Evolutionary conservation across 1,284 basidiomycete species (phyloP), one percentile per base, ranked within the genome.

Genomic region (Microbotryum scabiosae): DNA sequence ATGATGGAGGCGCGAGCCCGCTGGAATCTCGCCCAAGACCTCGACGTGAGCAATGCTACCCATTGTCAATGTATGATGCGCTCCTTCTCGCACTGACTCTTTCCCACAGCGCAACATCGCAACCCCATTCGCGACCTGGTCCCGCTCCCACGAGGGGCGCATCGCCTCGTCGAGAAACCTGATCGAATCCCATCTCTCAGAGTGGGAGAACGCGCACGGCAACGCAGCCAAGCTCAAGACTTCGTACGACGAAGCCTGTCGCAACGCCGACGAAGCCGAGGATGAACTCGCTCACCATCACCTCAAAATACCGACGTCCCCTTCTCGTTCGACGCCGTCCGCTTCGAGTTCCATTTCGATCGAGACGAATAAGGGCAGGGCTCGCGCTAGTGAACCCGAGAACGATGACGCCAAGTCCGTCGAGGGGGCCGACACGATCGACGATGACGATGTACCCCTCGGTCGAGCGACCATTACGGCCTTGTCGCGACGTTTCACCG

Each of bases 81-180:
- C 36, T 41, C 25, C 36, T 47, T 9, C 36, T 21, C 20, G 41
- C n/a, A 12, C 25, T 16, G 1, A 49, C 10, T n/a, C 14, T 14
- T 2, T 48, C n/a, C 9, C 23, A 6, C 21, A 63, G 57, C 51
- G 56, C 30, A 57, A 60, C 10, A 66, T 68, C 25, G 54, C 63
- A n/a, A 21, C 23, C 7, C 67, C 67, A 2, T 68, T 68, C 54
- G 48, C 56, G 25, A 21, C 56, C 26, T 68, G 67, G 67, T 60
- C 60, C n/a, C 21, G 48, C 23, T 53, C 67, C 10, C 67, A 68
- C 54, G 44, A 61, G 20, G 18, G 45, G 8, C 56, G 67, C 26
- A 44, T 68, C 54, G 14, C 26, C 20, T 30, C 56, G 4, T 60
- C 59, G 12, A 51, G 51, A 21, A 14, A 54, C 8, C 23, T 56